These are phyloP conservation scores for Globisporangium perplexum DNA, from an alignment of 352 stramenopile species.

Conservation along the genomic window DNA sequence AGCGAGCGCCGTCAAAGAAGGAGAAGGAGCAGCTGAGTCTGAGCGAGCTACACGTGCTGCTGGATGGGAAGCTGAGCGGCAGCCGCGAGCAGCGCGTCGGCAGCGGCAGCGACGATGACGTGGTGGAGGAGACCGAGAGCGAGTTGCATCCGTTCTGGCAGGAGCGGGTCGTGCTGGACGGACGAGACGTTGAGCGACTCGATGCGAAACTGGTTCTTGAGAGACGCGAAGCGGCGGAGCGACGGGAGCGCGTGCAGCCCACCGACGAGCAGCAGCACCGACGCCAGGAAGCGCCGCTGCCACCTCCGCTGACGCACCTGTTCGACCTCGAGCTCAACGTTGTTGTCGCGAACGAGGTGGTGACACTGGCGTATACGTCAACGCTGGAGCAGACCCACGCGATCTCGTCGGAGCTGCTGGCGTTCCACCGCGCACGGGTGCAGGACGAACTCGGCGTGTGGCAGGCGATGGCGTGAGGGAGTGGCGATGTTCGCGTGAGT, in stretches of 20 bases:
- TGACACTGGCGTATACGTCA: background rate
- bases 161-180: constrained; percentile 35
- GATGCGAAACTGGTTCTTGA: constrained; percentile 31
- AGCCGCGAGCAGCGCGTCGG: background rate
- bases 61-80: constrained; percentile 18
- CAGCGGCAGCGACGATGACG: background rate
- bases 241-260: constrained; percentile 12
- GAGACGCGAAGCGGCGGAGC: constrained; percentile 28
- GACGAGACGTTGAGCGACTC: constrained; percentile 18
- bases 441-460: constrained; percentile 14
- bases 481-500: too few relatives aligned
- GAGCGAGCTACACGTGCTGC: constrained; percentile 35
- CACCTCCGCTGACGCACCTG: constrained; percentile 15
- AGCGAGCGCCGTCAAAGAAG: constrained; percentile 35
- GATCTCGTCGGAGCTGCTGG: constrained; percentile 15
- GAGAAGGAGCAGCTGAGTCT: constrained; percentile 56
- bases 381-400: constrained; percentile 4
- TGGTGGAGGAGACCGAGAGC: background rate
- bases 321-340: constrained; percentile 21
- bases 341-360: constrained; percentile 9
- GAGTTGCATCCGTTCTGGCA: constrained; percentile 33
- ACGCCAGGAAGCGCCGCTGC: background rate
- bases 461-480: background rate
- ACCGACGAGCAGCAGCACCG: background rate
- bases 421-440: constrained; percentile 14